Evolutionary conservation across 2,329 filamentous ascomycete species (phyloP).

Genomic region (Aspergillus udagawae): DNA sequence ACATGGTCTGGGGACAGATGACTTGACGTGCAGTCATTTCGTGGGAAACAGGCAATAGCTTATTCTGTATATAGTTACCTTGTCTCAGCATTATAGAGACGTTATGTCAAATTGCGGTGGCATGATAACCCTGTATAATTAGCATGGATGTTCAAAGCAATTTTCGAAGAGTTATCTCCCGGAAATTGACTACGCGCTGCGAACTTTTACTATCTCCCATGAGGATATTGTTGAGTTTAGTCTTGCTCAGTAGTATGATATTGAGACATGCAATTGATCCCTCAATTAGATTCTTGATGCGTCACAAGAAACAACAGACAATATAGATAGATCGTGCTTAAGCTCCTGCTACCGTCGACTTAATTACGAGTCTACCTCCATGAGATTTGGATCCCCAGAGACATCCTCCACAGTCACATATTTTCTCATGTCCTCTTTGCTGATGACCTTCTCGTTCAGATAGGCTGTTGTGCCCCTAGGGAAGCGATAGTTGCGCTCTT

Average conservation of each 20-base stretch:
- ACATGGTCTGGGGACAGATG: slow-evolving; percentile 1
- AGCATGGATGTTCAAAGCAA: neutral
- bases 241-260: neutral
- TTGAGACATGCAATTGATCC: neutral
- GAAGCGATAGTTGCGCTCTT: slow-evolving; percentile 92
- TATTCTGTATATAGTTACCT: neutral
- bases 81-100: neutral
- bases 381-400: slow-evolving; percentile 62
- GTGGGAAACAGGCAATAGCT: neutral
- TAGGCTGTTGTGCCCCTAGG: slow-evolving; percentile 88
- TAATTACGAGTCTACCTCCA: slow-evolving; percentile 56
- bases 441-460: slow-evolving; percentile 93
- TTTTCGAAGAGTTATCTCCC: neutral
- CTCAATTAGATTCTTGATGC: slow-evolving; percentile 7
- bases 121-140: neutral
- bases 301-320: slow-evolving; percentile 2
- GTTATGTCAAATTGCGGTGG: neutral
- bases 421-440: slow-evolving; percentile 86
- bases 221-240: neutral
- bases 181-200: neutral
- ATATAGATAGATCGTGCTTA: slow-evolving; percentile 3
- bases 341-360: neutral
- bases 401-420: slow-evolving; percentile 91
- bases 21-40: neutral
- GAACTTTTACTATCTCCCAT: neutral